phyloP scores from a whole-genome alignment of 2,329 filamentous ascomycete species.

The Setomelanomma holmii region DNA sequence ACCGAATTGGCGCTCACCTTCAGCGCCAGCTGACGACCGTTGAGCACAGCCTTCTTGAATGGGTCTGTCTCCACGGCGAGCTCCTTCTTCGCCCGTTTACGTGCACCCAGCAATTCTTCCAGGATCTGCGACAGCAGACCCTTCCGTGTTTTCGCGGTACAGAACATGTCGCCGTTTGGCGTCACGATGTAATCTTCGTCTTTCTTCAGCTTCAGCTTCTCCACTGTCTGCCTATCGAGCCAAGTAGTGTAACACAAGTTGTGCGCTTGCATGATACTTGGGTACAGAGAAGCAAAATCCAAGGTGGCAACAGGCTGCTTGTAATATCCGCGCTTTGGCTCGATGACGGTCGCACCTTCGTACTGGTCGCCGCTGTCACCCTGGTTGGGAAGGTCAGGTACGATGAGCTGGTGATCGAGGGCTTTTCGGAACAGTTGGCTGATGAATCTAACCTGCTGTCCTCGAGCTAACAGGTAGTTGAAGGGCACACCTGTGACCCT shows the following conservation, averaged over 20 bases:
- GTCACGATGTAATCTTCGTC: slow-evolving; percentile 97
- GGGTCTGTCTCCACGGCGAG: slow-evolving; percentile 87
- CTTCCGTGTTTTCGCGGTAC: slow-evolving; percentile 86
- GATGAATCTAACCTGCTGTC: slow-evolving; percentile 97
- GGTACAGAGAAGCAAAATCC: slow-evolving; percentile 98
- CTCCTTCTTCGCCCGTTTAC: slow-evolving; percentile 94
- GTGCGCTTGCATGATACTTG: slow-evolving; percentile 98
- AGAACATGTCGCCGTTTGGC: slow-evolving; percentile 92
- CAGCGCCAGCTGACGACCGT: slow-evolving; percentile 93
- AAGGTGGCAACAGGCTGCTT: slow-evolving; percentile 94
- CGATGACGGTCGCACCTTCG: slow-evolving; percentile 96
- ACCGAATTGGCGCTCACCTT: slow-evolving; percentile 98
- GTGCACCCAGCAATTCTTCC: slow-evolving; percentile 86
- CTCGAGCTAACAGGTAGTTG: slow-evolving; percentile 88
- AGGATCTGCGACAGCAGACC: slow-evolving; percentile 93
- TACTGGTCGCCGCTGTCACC: slow-evolving; percentile 81
- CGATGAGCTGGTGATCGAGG: slow-evolving; percentile 88
- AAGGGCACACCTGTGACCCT: slow-evolving; percentile 99
- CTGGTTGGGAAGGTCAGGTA: slow-evolving; percentile 81
- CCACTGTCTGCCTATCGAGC: slow-evolving; percentile 77
- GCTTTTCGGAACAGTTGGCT: slow-evolving; percentile 97
- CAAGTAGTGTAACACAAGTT: slow-evolving; percentile 98
- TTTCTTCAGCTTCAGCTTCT: slow-evolving; percentile 78
- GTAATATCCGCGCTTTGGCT: slow-evolving; percentile 92
- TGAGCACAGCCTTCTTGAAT: slow-evolving; percentile 97